phyloP scores from a whole-genome alignment of 257 asterid genomes.

The Plantago elongata region DNA sequence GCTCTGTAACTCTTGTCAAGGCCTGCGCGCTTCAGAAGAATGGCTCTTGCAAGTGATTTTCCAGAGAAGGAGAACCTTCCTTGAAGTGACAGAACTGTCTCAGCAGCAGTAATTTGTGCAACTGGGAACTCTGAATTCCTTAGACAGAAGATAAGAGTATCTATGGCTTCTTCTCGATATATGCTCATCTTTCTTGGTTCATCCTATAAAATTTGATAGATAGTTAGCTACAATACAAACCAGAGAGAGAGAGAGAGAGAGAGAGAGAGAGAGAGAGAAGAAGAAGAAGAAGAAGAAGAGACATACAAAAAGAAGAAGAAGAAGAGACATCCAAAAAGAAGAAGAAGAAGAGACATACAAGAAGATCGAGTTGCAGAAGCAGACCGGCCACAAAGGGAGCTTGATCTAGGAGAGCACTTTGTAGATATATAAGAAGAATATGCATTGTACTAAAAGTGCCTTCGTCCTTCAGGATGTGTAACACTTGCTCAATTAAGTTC shows the following conservation, averaged over 20 bases:
- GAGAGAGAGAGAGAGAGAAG: too few relatives aligned
- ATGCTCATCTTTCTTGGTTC: conserved; percentile 94
- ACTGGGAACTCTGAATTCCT: conserved; percentile 52
- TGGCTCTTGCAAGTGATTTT: conserved; percentile 53
- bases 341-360: conserved; percentile 35
- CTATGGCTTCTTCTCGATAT: conserved; percentile 81
- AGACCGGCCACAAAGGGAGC: conserved; percentile 70
- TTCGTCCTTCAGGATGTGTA: conserved; percentile 63
- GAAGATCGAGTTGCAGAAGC: conserved; percentile 79
- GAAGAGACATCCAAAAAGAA: too few relatives aligned
- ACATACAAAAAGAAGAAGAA: too few relatives aligned
- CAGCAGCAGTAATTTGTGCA: conserved; percentile 69
- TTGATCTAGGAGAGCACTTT: conserved; percentile 48
- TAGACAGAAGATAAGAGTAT: conserved; percentile 62
- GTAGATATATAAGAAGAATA: conserved; percentile 60
- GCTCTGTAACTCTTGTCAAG: conserved; percentile 40
- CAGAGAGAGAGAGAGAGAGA: conserved; percentile 7
- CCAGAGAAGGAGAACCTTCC: conserved; percentile 86
- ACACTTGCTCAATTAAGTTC: conserved; percentile 49
- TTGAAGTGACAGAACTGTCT: conserved; percentile 57
- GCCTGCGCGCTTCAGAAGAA: conserved; percentile 69
- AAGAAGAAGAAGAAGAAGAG: too few relatives aligned
- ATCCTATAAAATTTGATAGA: conserved; percentile 30
- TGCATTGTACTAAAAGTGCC: conserved; percentile 76
- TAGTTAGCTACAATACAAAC: neutral